phyloP scores from a whole-genome alignment of 2,329 filamentous ascomycete species.

The Pseudovirgaria hyperparasitica region DNA sequence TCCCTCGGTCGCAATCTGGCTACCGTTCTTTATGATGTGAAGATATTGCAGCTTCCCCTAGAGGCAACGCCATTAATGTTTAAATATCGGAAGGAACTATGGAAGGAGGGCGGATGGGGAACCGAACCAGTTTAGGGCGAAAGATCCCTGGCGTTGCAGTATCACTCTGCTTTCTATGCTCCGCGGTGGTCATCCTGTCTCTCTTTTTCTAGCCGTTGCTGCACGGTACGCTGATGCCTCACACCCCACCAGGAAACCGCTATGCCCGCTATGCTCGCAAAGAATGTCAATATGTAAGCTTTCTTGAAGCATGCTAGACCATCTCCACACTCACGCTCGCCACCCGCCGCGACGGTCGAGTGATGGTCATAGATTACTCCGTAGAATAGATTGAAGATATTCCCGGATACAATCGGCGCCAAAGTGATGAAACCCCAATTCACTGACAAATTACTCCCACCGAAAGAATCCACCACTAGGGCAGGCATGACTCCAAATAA shows the following conservation, averaged over 20 bases:
- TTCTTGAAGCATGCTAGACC: constrained; percentile 69
- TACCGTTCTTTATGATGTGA: no score
- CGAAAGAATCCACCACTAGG: constrained; percentile 76
- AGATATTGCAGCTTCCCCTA: no score
- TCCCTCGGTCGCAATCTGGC: no score
- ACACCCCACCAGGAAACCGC: constrained; percentile 60
- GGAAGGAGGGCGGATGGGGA: no score
- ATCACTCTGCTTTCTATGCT: constrained; percentile 1
- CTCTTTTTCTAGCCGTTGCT: constrained; percentile 17
- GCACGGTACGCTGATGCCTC: constrained; percentile 37
- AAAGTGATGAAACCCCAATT: constrained; percentile 97
- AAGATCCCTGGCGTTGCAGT: no score
- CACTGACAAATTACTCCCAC: constrained; percentile 74
- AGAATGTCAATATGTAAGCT: constrained; percentile 70
- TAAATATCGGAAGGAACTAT: no score
- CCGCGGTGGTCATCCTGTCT: constrained; percentile 11
- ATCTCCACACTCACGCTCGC: constrained; percentile 61
- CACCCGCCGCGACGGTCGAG: constrained; percentile 53
- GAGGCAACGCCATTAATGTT: no score
- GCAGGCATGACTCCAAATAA: constrained; percentile 91
- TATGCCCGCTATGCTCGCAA: constrained; percentile 57
- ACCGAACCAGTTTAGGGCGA: no score
- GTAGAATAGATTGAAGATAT: constrained; percentile 88
- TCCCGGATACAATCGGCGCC: constrained; percentile 74
- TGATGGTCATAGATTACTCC: constrained; percentile 73